These are phyloP conservation scores for Chamaecyparis obtusa DNA, from an alignment of 75 land plant species.

Conservation along the genomic window DNA sequence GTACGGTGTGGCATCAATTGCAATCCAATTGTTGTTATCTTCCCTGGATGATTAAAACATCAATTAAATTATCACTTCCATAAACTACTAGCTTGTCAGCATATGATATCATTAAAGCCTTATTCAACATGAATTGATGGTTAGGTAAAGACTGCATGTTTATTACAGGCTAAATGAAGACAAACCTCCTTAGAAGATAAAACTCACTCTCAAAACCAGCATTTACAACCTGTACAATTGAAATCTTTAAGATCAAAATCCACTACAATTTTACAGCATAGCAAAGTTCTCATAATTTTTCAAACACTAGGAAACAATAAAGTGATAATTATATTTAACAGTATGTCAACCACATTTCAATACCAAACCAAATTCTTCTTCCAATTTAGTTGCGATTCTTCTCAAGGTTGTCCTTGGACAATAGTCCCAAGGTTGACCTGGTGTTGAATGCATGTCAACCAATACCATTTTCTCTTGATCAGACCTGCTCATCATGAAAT, in stretches of 20 bases:
- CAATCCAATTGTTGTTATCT: slow-evolving; percentile 55
- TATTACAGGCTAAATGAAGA: not conserved
- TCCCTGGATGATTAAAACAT: slow-evolving; percentile 32
- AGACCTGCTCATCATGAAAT: slow-evolving; percentile 42
- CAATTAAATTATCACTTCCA: not conserved
- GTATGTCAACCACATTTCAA: not conserved
- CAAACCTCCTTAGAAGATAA: slow-evolving; percentile 51
- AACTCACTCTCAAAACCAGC: slow-evolving; percentile 96
- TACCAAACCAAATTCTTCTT: slow-evolving; percentile 87
- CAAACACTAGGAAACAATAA: not conserved
- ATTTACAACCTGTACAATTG: slow-evolving; percentile 56
- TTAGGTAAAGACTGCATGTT: not conserved
- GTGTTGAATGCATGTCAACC: slow-evolving; percentile 81
- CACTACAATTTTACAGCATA: not conserved
- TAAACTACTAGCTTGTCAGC: not conserved
- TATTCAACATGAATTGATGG: not conserved
- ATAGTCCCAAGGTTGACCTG: slow-evolving; percentile 86
- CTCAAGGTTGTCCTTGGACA: slow-evolving; percentile 85
- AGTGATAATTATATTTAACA: not conserved
- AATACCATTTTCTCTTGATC: slow-evolving; percentile 77
- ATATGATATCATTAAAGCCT: not conserved
- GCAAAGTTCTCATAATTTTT: not conserved
- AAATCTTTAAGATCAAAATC: not conserved
- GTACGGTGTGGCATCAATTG: slow-evolving; percentile 72
- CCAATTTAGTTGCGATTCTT: slow-evolving; percentile 45